Percentiles rank a stretch among this genome's conserved stretches.
Conservation (phyloP, 106 monocot species). For the Dendrobium nobile region DNA sequence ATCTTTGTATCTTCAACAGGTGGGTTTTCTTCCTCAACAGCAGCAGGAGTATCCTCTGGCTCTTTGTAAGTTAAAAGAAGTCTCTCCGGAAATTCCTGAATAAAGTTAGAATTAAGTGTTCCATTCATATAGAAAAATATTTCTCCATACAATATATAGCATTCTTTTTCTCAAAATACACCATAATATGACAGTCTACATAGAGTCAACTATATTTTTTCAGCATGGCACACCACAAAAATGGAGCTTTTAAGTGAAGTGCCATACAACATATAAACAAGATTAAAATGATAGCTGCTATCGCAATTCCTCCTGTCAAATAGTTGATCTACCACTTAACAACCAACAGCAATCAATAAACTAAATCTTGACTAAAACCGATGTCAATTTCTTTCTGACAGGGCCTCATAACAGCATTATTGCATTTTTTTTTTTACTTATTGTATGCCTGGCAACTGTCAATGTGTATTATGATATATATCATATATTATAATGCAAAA, state of each 20-base stretch:
- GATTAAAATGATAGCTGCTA: neutral
- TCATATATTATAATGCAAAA: neutral
- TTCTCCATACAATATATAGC: neutral
- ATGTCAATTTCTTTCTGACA: neutral
- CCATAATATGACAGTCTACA: neutral
- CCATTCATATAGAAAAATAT: neutral
- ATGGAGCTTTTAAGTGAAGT: neutral
- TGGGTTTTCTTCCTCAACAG: slow-evolving; percentile 34
- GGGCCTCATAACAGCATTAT: neutral
- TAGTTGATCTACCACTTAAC: neutral
- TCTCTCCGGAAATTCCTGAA: slow-evolving; percentile 91
- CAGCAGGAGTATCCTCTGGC: slow-evolving; percentile 36
- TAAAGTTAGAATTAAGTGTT: neutral
- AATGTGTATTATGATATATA: too few relatives aligned
- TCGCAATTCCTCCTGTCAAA: neutral
- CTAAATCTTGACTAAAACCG: neutral
- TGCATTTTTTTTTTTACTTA: neutral
- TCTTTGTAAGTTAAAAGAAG: slow-evolving; percentile 95
- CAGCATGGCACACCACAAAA: neutral
- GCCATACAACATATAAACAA: neutral
- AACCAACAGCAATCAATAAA: neutral
- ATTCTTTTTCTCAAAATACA: neutral
- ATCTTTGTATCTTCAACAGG: slow-evolving; percentile 25
- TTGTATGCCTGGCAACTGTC: neutral
- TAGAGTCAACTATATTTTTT: neutral